Base-by-base conservation (phyloP, 1,284 basidiomycete species). In the Pyrrhoderma noxium region DNA sequence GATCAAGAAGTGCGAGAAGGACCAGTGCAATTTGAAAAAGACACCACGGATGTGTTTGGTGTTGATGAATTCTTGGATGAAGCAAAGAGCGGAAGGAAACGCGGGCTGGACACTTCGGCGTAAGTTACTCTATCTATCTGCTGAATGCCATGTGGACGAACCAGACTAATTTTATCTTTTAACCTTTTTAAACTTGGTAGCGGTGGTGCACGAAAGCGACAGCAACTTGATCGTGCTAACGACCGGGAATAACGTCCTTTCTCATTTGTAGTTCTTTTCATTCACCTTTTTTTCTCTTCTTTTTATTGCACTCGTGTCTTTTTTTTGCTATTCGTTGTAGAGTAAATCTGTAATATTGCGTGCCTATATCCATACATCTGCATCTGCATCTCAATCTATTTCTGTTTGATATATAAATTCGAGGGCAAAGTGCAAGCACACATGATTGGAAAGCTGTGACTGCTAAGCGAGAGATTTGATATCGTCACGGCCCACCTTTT, bases 11-110 rank as follows among this genome's bases (percentile, higher is more conserved):
- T 87, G 34, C 72, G 86, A 55, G 86, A 91, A 58, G 92, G 96
- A 0, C 96, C 96, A n/a, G 96, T 99, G 27, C 93, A 97, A 65
- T 99, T 99, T 63, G 96, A 99, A 73, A 97, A 97, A 73, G 96
- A 99, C 63, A 83, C 86, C 1, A 35, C 48, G 7, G 96, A 99
- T 75, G 93, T 97, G n/a, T 99, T 99, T 65, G 94, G 95, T 58
- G 79, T 99, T 59, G 90, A 96, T 67, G 85, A 96, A 66, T 99
- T 99, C 75, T 77, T 99, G 72, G 91, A 97, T 64, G 92, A 94
- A 64, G 96, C 95, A 11, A 97, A 94, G 75, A 84, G 85, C 18
- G 94, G 93, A 3, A 85, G 82, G 64, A 97, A 97, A 71, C 76
- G 93, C 57, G 87, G 91, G n/a, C 61, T 90, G 63, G 87, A 90